Base-by-base conservation (phyloP, 1,139 yeast genomes). In the Candida mesenterica region DNA sequence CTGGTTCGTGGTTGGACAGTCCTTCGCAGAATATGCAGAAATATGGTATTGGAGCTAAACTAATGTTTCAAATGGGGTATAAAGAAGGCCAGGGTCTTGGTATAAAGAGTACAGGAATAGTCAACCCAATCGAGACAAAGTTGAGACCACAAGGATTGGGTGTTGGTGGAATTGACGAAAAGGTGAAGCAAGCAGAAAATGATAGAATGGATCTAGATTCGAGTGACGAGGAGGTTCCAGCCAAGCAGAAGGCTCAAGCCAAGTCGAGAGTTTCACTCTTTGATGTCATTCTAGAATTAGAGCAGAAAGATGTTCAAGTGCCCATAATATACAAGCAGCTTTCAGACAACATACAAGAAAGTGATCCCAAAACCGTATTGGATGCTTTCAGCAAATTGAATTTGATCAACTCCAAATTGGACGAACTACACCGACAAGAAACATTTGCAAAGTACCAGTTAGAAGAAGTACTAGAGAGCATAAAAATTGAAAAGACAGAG, bases 11-110 rank as follows among this genome's bases (percentile, higher is more conserved):
- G 41, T 18, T 36, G 4, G 18, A 29, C 12, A 15, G 30, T 10
- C 24, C 32, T 25, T 32, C 17, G 18, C 28, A 31, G 34, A 33
- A 34, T 40, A 32, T 38, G 43, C 45, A 42, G 15, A 28, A 28
- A 52, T 90, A 89, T 51, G 97, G 98, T 7, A 77, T 88, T 30
- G 98, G 97, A 24, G 96, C 96, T 2, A 64, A 74, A 36, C 64
- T 92, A 34, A 59, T 92, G 67, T 70, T 79, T 51, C 75, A 79
- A 47, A 90, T 92, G 97, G 98, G 98, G 0, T 90, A 88, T 55
- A 70, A 72, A 12, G 75, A 75, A 29, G 98, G 98, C 0, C 68
- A 75, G 44, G 97, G 97, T 0, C 70, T 92, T 15, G 98, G 98
- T 0, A 61, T 65, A 4, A 61, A 69, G 15, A 79, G 81, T 1